Percentiles rank a stretch among this genome's conserved stretches.
Conservation (phyloP, 441 rosid genomes). For the Populus trichocarpa region DNA sequence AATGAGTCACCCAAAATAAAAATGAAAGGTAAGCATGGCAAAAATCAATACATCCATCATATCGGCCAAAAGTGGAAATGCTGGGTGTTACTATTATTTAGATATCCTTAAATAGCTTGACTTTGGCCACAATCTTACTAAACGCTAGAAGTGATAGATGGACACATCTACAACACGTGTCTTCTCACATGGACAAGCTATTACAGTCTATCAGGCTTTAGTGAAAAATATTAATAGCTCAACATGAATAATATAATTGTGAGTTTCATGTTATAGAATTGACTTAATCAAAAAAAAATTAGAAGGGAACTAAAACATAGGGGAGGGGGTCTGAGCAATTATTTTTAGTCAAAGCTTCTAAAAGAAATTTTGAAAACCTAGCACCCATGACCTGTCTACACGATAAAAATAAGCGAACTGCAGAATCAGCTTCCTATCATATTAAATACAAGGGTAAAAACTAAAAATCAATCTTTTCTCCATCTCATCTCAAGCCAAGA, state of each 20-base stretch:
- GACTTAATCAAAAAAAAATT: not conserved
- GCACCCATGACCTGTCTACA: not conserved
- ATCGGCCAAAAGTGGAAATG: not conserved
- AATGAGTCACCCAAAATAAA: not conserved
- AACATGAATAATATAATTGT: not conserved
- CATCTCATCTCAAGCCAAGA: not conserved
- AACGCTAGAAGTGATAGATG: not conserved
- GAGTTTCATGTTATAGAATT: not conserved
- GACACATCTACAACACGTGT: not conserved
- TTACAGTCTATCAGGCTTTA: not conserved
- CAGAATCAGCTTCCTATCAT: not conserved
- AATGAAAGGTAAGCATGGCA: not conserved
- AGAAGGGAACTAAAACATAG: not conserved
- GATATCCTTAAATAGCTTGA: not conserved
- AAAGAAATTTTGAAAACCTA: not conserved
- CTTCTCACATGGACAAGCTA: not conserved
- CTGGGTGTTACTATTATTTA: not conserved
- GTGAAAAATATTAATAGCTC: not conserved
- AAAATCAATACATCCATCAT: not conserved
- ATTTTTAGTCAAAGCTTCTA: not conserved
- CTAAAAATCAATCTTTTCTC: not conserved
- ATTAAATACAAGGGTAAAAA: not conserved
- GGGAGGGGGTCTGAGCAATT: not conserved
- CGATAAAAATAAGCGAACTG: not conserved
- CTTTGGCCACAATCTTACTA: not conserved